A percentile compares a stretch with the other conserved stretches of the same genome.
phyloP scores from a whole-genome alignment of 768 basidiomycete genomes.

The Lactarius indigo region DNA sequence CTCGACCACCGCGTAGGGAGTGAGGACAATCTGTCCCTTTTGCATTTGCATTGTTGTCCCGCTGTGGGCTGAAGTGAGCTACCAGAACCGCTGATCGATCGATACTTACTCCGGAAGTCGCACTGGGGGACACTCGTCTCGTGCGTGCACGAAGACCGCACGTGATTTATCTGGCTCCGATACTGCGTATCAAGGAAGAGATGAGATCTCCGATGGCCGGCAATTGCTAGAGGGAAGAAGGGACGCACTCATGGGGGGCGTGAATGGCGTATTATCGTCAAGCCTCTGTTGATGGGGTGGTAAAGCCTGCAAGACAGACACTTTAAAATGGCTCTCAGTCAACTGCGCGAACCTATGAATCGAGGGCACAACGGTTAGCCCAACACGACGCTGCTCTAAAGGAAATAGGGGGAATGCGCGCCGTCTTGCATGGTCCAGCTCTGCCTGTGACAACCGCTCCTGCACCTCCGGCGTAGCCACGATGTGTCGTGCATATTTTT shows the following conservation, averaged over 20 bases:
- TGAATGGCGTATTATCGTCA: constrained; percentile 68
- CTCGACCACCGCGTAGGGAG: constrained; percentile 74
- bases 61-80: constrained; percentile 35
- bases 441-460: constrained; percentile 74
- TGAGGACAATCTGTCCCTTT: constrained; percentile 77
- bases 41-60: constrained; percentile 70
- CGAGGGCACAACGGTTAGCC: not conserved
- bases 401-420: constrained; percentile 31
- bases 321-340: constrained; percentile 71
- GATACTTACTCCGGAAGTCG: constrained; percentile 62
- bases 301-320: constrained; percentile 78
- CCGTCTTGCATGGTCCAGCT: constrained; percentile 79
- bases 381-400: not conserved
- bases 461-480: constrained; percentile 67
- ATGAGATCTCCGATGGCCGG: constrained; percentile 12
- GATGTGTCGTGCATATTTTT: constrained; percentile 81
- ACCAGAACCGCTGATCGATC: not conserved
- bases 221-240: not conserved
- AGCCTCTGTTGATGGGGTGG: constrained; percentile 74
- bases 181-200: constrained; percentile 43
- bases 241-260: constrained; percentile 69
- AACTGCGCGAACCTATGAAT: constrained; percentile 64
- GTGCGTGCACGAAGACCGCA: constrained; percentile 81
- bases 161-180: constrained; percentile 69
- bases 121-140: constrained; percentile 62